Evolutionary conservation across 306 rosid species (phyloP).

Genomic region (Dryas octopetala): DNA sequence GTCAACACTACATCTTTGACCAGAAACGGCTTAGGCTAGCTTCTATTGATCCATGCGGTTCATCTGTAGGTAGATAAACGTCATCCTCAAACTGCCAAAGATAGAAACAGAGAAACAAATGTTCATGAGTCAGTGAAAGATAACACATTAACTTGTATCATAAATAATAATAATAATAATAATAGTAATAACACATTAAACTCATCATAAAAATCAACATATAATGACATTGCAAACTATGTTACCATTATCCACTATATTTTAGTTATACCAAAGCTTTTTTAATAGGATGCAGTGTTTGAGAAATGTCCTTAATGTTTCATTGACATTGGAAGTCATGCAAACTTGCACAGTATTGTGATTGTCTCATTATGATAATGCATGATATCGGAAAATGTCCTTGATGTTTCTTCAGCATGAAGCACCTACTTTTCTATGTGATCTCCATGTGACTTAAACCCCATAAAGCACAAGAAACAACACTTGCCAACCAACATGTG

Average conservation of each 20-base stretch:
- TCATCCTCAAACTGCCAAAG: conserved; percentile 78
- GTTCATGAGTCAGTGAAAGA: background rate
- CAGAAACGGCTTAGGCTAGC: conserved; percentile 72
- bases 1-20: conserved; percentile 59
- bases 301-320: background rate
- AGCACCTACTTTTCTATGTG: background rate
- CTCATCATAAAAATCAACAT: background rate
- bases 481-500: background rate
- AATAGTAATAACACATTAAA: background rate
- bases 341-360: background rate
- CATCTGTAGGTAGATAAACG: conserved; percentile 88
- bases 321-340: background rate
- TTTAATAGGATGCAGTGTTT: background rate
- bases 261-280: background rate
- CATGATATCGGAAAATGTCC: background rate
- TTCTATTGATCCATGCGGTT: conserved; percentile 93
- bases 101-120: background rate
- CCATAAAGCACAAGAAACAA: background rate
- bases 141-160: background rate
- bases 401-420: background rate
- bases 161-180: too few species aligned
- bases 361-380: background rate
- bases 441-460: background rate
- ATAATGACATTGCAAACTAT: background rate
- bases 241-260: background rate